Base-by-base conservation (phyloP, 2,329 filamentous ascomycete genomes). In the Aspergillus jensenii region DNA sequence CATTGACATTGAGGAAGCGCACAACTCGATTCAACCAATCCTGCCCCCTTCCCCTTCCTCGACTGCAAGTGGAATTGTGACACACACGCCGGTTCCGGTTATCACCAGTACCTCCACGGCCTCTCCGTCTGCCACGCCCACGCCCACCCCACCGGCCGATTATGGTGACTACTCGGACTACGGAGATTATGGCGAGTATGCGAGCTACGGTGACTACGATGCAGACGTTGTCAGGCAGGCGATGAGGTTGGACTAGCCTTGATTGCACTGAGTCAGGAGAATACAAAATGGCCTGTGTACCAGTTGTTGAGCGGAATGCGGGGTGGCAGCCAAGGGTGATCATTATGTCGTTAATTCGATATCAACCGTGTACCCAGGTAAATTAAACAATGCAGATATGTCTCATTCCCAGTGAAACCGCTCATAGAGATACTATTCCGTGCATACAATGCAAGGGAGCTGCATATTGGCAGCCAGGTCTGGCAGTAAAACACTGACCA, bases 141-240 rank as follows among this genome's bases (percentile, higher is more conserved):
- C 41, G 39, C 21, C 21, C 21, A 21, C 21, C 21, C 31, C 44
- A 44, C 65, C 62, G 23, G 61, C 58, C 12, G 50, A 61, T 55
- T 64, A 68, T 35, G 54, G 58, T 21, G 40, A 63, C 35, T 63
- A 66, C 37, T 52, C 52, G 3, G 40, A 58, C 6, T 65, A 64
- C 41, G 59, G 58, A 25, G 52, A 55, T 33, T 68, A 62, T 23
- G 57, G 44, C 4, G 8, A 21, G 2, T 65, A 64, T n/a, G 58
- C 45, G 9, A 57, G 59, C 39, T 67, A 67, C 49, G 65, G 58
- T 8, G 44, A 62, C 21, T 65, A 66, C 43, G 63, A 59, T 8
- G 27, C 15, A 5, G 47, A 21, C 2, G 23, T n/a, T 25, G 8
- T 46, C 2, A 33, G 8, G 3, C 11, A 14, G 17, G 9, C 11